Evolutionary conservation across 31 red algal species (phyloP), one percentile per base, ranked within the genome.

Genomic region (Bonnemaisonia californica): DNA sequence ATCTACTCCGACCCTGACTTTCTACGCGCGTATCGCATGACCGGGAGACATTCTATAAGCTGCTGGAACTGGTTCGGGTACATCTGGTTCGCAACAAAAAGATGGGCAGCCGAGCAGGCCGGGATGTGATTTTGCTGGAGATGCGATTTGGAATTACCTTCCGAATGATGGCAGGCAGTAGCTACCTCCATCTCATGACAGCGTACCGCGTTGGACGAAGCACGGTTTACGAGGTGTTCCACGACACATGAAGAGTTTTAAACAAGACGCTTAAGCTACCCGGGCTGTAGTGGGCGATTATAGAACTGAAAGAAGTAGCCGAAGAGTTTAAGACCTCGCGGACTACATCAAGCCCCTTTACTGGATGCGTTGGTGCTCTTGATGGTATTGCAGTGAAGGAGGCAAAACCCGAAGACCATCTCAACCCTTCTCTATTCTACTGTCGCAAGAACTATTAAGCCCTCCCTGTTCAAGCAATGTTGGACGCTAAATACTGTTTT

Each of bases 321-420:
- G 3, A 69, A 4, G 58, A 63, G 22, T 87, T 87, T 41, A 77
- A 76, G 13, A 38, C 54, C 28, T 76, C 72, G 12, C 4, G 72
- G 21, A 65, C 51, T 2, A 13, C 23, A 24, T 33, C 57, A 3
- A 77, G 54, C 69, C 72, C 71, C 0, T 24, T 86, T 0, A 66
- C 56, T 2, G 71, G 71, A 1, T 77, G 61, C 35, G 59, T 86
- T 1, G 59, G 41, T 4, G 60, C 83, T 35, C n/a, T 86, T 12
- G 83, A 86, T 75, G 83, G 71, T 3, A 39, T 86, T 1, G 40
- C n/a, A n/a, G 36, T 86, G 5, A 65, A 65, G 24, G 41, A 51
- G 4, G 62, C 47, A 29, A 85, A 74, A 30, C 58, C 69, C 2
- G 23, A 22, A 2, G 36, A 59, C 2, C 57, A 66, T n/a, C n/a